Evolutionary conservation across 169 alveolate genomes (phyloP).

Genomic region (Plasmodium sp.): DNA sequence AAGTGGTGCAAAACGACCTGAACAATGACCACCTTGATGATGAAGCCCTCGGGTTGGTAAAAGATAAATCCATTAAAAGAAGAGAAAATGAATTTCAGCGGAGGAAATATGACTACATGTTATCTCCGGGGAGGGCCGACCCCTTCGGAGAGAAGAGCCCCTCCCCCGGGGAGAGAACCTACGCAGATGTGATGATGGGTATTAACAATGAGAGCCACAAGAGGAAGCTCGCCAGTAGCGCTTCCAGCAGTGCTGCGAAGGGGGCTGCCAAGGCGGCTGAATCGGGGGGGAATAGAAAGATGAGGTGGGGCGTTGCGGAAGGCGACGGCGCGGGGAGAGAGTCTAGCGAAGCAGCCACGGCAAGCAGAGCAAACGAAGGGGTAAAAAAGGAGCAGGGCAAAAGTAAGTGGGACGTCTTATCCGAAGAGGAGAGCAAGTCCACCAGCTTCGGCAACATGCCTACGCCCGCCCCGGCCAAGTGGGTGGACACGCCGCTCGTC

Average conservation of each 20-base stretch:
- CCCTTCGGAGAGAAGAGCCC: slow-evolving; percentile 85
- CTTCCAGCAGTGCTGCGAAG: neutral
- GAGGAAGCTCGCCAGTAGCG: slow-evolving; percentile 56
- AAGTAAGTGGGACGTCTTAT: slow-evolving; percentile 31
- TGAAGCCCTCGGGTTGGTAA: slow-evolving; percentile 24
- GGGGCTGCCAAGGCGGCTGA: neutral
- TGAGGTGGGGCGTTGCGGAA: neutral
- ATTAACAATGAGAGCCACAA: slow-evolving; percentile 42
- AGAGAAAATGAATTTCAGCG: slow-evolving; percentile 80
- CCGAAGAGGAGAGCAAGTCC: neutral
- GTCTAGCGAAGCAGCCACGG: slow-evolving; percentile 56
- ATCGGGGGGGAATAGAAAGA: neutral
- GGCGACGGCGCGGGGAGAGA: slow-evolving; percentile 21
- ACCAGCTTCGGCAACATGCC: slow-evolving; percentile 8
- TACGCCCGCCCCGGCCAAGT: slow-evolving; percentile 17
- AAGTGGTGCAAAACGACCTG: slow-evolving; percentile 11
- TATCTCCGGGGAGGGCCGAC: slow-evolving; percentile 90
- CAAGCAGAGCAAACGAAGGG: slow-evolving; percentile 77
- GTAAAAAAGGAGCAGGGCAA: slow-evolving; percentile 15
- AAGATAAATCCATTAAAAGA: slow-evolving; percentile 76
- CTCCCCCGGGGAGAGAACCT: slow-evolving; percentile 81
- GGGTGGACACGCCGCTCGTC: slow-evolving; percentile 17
- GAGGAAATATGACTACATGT: slow-evolving; percentile 76
- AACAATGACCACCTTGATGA: slow-evolving; percentile 24
- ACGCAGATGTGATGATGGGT: slow-evolving; percentile 80